Conservation (phyloP, 2,329 filamentous ascomycete genomes). For the Dendrostoma leiphaemia region DNA sequence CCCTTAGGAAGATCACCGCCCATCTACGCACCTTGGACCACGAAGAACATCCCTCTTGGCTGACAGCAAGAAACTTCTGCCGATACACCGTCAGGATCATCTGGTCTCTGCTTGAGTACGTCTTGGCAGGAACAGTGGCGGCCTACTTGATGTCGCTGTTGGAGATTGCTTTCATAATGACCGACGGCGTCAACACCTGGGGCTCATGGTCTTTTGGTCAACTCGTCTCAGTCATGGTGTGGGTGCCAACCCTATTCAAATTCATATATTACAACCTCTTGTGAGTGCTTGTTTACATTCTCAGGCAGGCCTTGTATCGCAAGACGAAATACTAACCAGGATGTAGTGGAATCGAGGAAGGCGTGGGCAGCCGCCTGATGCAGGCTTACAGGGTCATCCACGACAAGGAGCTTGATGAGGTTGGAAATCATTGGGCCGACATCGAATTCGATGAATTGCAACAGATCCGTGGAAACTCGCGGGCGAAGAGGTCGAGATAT, state of each 20-base stretch:
- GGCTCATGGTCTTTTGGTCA: conserved; percentile 9
- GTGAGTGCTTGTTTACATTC: too few relatives aligned
- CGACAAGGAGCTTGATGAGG: neutral
- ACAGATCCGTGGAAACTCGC: neutral
- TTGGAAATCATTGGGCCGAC: neutral
- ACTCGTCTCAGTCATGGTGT: conserved; percentile 8
- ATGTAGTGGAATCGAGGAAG: neutral
- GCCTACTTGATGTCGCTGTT: neutral
- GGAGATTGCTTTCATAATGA: neutral
- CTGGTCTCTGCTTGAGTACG: neutral
- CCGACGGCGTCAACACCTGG: neutral
- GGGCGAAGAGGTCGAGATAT: neutral
- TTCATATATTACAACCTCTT: conserved; percentile 6
- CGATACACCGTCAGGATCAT: neutral
- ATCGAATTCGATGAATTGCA: neutral
- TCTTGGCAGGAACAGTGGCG: neutral
- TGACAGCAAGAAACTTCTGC: neutral
- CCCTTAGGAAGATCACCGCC: neutral
- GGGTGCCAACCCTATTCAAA: conserved; percentile 4
- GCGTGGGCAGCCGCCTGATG: neutral
- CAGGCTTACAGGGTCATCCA: neutral
- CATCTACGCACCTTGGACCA: neutral
- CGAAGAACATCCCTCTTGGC: neutral
- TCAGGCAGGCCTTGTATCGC: neutral
- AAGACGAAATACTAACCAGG: neutral